phyloP scores from a whole-genome alignment of 768 basidiomycete genomes.

The Boletales sp. region DNA sequence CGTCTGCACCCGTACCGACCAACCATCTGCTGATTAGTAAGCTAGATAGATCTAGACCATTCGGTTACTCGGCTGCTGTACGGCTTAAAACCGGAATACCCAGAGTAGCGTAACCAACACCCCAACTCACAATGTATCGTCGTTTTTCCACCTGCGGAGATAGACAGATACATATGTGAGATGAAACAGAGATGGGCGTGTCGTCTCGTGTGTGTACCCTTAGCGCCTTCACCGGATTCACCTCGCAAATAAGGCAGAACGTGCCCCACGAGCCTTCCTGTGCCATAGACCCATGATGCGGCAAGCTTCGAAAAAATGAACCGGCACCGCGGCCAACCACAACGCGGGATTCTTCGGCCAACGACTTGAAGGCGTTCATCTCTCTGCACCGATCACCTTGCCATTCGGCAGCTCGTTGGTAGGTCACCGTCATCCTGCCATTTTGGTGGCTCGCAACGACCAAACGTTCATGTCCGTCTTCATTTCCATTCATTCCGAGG shows the following conservation, averaged over 20 bases:
- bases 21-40: no score
- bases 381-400: no score
- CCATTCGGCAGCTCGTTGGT: neutral
- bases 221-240: conserved; percentile 6
- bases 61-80: no score
- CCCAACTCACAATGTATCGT: conserved; percentile 5
- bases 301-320: neutral
- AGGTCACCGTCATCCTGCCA: neutral
- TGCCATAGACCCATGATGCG: no score
- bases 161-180: conserved; percentile 13
- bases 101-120: conserved; percentile 15
- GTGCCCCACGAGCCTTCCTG: neutral
- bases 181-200: conserved; percentile 7
- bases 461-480: no score
- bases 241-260: conserved; percentile 7
- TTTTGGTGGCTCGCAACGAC: no score
- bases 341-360: neutral
- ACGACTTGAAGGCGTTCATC: no score
- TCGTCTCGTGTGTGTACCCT: conserved; percentile 2
- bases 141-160: conserved; percentile 19
- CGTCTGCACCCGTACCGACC: neutral
- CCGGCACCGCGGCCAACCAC: conserved; percentile 7
- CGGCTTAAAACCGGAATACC: neutral
- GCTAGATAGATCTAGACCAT: no score
- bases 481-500: neutral